A percentile compares a stretch with the other conserved stretches of the same genome.
phyloP scores from a whole-genome alignment of 1,284 basidiomycete species.

The Ceratobasidium sp. region DNA sequence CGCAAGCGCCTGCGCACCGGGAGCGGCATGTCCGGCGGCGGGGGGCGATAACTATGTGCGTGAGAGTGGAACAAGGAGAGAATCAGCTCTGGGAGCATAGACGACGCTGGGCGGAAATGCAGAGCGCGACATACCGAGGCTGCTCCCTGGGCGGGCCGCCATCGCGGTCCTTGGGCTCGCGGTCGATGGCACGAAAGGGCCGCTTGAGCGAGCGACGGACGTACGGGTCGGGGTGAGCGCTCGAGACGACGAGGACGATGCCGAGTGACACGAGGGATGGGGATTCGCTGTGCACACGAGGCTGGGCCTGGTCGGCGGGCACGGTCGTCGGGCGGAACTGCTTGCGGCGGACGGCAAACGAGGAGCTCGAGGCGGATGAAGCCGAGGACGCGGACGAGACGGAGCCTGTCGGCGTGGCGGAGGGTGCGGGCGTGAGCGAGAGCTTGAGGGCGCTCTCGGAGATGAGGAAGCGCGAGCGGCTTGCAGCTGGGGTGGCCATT shows the following conservation, averaged over 20 bases:
- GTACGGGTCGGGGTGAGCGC: slow-evolving; percentile 27
- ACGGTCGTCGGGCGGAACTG: slow-evolving; percentile 27
- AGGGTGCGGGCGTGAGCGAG: slow-evolving; percentile 18
- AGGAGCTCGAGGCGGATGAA: slow-evolving; percentile 38
- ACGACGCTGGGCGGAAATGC: neutral
- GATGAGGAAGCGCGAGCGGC: slow-evolving; percentile 44
- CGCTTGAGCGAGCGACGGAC: slow-evolving; percentile 41
- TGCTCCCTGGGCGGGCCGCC: slow-evolving; percentile 36
- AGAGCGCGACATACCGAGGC: slow-evolving; percentile 30
- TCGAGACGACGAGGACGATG: slow-evolving; percentile 44
- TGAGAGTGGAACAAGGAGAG: neutral
- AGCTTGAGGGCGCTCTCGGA: slow-evolving; percentile 41
- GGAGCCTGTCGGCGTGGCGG: slow-evolving; percentile 26
- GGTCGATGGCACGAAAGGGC: slow-evolving; percentile 40
- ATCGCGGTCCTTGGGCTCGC: slow-evolving; percentile 37
- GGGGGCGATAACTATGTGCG: slow-evolving; percentile 32
- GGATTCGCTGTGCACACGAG: slow-evolving; percentile 37
- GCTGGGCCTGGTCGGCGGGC: slow-evolving; percentile 32
- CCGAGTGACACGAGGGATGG: slow-evolving; percentile 40
- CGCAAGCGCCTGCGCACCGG: slow-evolving; percentile 28
- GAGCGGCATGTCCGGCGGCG: slow-evolving; percentile 38
- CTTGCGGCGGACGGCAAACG: slow-evolving; percentile 43
- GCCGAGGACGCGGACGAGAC: slow-evolving; percentile 34
- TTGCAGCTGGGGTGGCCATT: slow-evolving; percentile 23
- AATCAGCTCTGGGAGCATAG: neutral